A percentile compares a stretch with the other conserved stretches of the same genome.
Conservation (phyloP, 768 basidiomycete genomes). For the Amanita phalloides region DNA sequence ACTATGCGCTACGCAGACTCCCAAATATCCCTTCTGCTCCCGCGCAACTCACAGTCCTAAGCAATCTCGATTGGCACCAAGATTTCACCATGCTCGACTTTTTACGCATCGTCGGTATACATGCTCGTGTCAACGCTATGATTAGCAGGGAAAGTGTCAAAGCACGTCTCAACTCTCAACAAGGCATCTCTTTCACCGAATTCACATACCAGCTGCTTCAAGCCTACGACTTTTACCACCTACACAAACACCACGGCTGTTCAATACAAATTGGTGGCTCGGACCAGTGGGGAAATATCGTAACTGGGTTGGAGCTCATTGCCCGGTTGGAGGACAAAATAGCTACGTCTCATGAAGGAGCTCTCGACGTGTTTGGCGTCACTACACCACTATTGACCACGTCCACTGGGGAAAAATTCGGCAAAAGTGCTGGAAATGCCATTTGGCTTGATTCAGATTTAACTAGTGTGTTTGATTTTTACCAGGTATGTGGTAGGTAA, state of each 20-base stretch:
- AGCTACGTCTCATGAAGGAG: conserved; percentile 13
- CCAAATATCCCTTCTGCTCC: conserved; percentile 9
- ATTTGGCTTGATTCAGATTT: conserved; percentile 74
- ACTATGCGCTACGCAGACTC: conserved; percentile 41
- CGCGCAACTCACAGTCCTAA: conserved; percentile 20
- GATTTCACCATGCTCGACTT: conserved; percentile 73
- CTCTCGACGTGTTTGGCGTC: conserved; percentile 54
- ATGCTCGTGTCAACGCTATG: conserved; percentile 83
- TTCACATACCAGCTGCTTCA: conserved; percentile 97
- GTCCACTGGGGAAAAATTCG: conserved; percentile 87
- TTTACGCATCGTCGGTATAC: conserved; percentile 67
- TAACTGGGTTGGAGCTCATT: conserved; percentile 89
- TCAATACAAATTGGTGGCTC: conserved; percentile 90
- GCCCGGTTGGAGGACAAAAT: conserved; percentile 21
- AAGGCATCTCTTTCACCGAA: conserved; percentile 96
- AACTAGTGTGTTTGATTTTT: conserved; percentile 89
- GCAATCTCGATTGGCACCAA: conserved; percentile 68
- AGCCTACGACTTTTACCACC: conserved; percentile 86
- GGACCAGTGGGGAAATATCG: conserved; percentile 98
- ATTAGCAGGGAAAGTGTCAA: conserved; percentile 85
- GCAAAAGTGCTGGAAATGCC: conserved; percentile 94
- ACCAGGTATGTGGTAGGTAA: conserved; percentile 51
- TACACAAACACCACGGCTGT: conserved; percentile 58
- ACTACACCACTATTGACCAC: conserved; percentile 94
- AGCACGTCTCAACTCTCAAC: conserved; percentile 63